phyloP scores from a whole-genome alignment of 345 rosid genomes.

The Ailanthus altissimus region DNA sequence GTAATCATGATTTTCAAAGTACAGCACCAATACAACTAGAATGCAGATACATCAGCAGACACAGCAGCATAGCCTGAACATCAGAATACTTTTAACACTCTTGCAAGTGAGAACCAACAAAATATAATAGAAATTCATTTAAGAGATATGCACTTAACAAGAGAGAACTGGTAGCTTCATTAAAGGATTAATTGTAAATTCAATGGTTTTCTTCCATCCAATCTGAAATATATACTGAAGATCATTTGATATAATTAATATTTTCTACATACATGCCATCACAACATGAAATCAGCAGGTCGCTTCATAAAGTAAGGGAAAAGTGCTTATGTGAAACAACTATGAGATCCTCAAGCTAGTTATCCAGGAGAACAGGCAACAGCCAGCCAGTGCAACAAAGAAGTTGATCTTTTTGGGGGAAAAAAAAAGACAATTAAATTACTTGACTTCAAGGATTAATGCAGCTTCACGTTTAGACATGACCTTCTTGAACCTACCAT shows the following conservation, averaged over 20 bases:
- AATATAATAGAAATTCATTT: neutral
- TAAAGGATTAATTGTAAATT: neutral
- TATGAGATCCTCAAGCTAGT: neutral
- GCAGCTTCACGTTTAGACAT: slow-evolving; percentile 48
- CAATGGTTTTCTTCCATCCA: neutral
- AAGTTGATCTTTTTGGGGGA: too few relatives aligned
- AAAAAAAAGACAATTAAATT: neutral
- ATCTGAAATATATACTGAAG: neutral
- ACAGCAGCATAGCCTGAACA: too few relatives aligned
- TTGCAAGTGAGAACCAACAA: neutral
- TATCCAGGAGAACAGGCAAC: neutral
- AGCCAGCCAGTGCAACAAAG: neutral
- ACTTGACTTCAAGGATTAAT: slow-evolving; percentile 43
- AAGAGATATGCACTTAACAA: neutral
- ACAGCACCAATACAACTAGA: too few relatives aligned
- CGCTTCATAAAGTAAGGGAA: neutral
- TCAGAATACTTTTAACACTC: too few relatives aligned
- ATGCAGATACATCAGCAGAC: too few relatives aligned
- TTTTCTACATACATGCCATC: neutral
- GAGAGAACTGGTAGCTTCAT: neutral
- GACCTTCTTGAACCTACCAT: slow-evolving; percentile 39
- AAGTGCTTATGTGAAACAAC: neutral
- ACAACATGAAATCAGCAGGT: neutral
- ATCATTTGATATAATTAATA: neutral
- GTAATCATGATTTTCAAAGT: too few relatives aligned